Base-by-base conservation (phyloP, 1,139 yeast species). In the Geotrichum macrosporum region DNA sequence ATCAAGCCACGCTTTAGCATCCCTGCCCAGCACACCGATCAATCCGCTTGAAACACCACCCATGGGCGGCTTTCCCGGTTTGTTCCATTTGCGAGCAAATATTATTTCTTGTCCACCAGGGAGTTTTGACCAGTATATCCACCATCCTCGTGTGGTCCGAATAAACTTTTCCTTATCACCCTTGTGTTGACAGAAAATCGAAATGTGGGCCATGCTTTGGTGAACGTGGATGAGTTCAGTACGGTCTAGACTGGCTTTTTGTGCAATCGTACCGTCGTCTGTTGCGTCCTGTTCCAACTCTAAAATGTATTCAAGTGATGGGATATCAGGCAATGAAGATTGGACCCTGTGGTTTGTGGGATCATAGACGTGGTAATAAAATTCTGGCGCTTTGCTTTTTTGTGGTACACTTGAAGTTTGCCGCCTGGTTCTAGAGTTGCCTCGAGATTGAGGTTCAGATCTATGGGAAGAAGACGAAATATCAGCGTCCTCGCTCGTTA, bases 1-100 rank as follows among this genome's bases (percentile, higher is more conserved):
- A 20, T 62, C 64, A 5, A 62, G 47, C 64, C 64, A 62, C 2
- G 48, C 38, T 39, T 57, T 61, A 6, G 63, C 64, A 34, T 61
- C 64, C 26, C 51, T 55, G 9, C 65, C 65, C 21, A 62, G 49
- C 1, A 60, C 63, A 9, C 57, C 58, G 3, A 62, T 50, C 18
- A 60, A 48, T 4, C 60, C 58, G 5, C 49, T 48, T 4, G 50
- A 47, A 5, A 48, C 47, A 19, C 47, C 42, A 21, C 53, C 57
- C 12, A 56, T 37, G 2, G 55, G 50, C 4, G 57, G 51, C 35
- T 48, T 53, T 6, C 54, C 51, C 6, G 54, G 37, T 19, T 53
- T 55, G 5, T 52, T 44, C 57, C 62, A 59, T 30, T 55, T 57
- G n/a, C 64, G 41, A 1, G 64, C 64, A 44, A 60, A 57, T 22